Conservation (phyloP, 129 eudicot species). For the Helianthus annuus region HanXRQr2.0-SUNRISE NC_035436.2:187291447-187291946, state of each 20-base stretch:
- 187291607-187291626: slow-evolving; percentile 46
- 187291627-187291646: neutral
- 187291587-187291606: slow-evolving; percentile 91
- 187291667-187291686: neutral
- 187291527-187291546: slow-evolving; percentile 93
- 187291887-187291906: slow-evolving; percentile 94
- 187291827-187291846: slow-evolving; percentile 79
- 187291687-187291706: slow-evolving; percentile 59
- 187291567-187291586: slow-evolving; percentile 84
- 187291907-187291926: slow-evolving; percentile 66
- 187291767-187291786: slow-evolving; percentile 95
- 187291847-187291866: slow-evolving; percentile 92
- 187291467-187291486: slow-evolving; percentile 14
- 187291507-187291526: slow-evolving; percentile 95
- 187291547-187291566: slow-evolving; percentile 73
- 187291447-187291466: neutral
- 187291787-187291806: slow-evolving; percentile 58
- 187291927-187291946: neutral
- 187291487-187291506: slow-evolving; percentile 79
- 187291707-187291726: slow-evolving; percentile 74
- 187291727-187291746: slow-evolving; percentile 60
- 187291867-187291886: slow-evolving; percentile 97
- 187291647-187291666: neutral
- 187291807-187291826: slow-evolving; percentile 86
- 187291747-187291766: slow-evolving; percentile 87